A percentile compares a stretch with the other conserved stretches of the same genome.
phyloP scores from a whole-genome alignment of 2,329 filamentous ascomycete genomes.

The Penicillium sp. region DNA sequence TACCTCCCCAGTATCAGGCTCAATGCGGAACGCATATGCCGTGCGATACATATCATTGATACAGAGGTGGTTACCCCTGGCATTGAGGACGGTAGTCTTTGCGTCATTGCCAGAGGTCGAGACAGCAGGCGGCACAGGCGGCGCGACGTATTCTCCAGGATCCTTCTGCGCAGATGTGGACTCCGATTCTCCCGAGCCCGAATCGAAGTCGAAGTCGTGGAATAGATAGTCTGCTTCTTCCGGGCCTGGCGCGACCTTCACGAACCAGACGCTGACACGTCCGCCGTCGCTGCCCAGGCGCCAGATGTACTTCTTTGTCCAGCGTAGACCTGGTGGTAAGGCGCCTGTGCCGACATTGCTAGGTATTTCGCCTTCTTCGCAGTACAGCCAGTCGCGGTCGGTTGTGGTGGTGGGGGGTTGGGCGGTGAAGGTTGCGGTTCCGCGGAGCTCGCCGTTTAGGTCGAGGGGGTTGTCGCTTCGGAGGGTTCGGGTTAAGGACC shows the following conservation, averaged over 20 bases:
- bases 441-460: constrained; percentile 35
- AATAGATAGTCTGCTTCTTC: constrained; percentile 39
- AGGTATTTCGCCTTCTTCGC: constrained; percentile 37
- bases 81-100: constrained; percentile 27
- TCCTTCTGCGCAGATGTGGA: neutral
- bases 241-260: constrained; percentile 27
- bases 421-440: constrained; percentile 33
- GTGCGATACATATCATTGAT: constrained; percentile 42
- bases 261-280: constrained; percentile 40
- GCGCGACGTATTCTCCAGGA: constrained; percentile 16
- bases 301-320: constrained; percentile 42
- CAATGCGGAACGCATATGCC: constrained; percentile 36
- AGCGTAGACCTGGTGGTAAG: constrained; percentile 21
- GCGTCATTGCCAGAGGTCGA: constrained; percentile 11
- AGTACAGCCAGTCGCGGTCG: constrained; percentile 33
- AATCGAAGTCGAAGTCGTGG: constrained; percentile 35
- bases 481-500: constrained; percentile 34
- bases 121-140: constrained; percentile 20
- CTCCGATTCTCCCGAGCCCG: neutral
- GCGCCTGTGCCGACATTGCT: constrained; percentile 18
- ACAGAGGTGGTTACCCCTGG: constrained; percentile 38
- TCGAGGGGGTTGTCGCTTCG: constrained; percentile 36
- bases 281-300: constrained; percentile 22
- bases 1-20: constrained; percentile 25
- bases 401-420: constrained; percentile 15